Evolutionary conservation across 2,329 filamentous ascomycete genomes (phyloP), one percentile per base, ranked within the genome.

Genomic region (Penicillium verrucosum): DNA sequence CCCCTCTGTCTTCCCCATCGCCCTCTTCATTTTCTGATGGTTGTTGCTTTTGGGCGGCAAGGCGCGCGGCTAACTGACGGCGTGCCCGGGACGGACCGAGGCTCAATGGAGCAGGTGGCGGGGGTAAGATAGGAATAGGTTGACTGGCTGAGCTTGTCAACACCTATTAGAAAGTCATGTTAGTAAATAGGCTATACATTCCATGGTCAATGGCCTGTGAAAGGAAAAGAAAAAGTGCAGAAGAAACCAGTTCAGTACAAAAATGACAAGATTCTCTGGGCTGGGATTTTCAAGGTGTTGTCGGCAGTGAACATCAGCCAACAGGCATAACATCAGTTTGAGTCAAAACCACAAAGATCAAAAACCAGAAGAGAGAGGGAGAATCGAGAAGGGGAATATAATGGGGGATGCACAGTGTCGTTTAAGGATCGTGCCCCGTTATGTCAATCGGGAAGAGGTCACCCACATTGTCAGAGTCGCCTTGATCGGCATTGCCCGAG

Each of bases 61-160:
- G 81, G 12, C 92, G 86, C 12, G 90, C 89, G n/a, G 92, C 92
- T n/a, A 97, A 83, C 73, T 96, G 91, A 54, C 91, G 82, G 49
- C 93, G 86, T 8, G 93, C 93, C 51, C 93, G 86, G 8, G 91
- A 95, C 2, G 93, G 92, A 0, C 89, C 87, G 36, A 93, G 86
- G 71, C 93, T 94, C 68, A 96, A 80, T 12, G 92, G 90, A 32
- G 89, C 87, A 23, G 86, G 89, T n/a, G 88, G 88, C 1, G 77
- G 76, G 51, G 75, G 71, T 32, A 78, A 64, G 42, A 78, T 76
- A 16, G 73, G 78, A 61, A 75, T 76, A 49, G 71, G 76, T 56
- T 77, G 75, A 56, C 75, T 77, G 36, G 71, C 70, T 42, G 71
- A 68, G 37, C 60, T 67, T 47, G 64, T 56, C 30, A 70, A 70